Percentiles rank a stretch among this genome's conserved stretches.
Evolutionary conservation across 169 alveolate genomes (phyloP).

Genomic region (Plasmodium sp.): DNA sequence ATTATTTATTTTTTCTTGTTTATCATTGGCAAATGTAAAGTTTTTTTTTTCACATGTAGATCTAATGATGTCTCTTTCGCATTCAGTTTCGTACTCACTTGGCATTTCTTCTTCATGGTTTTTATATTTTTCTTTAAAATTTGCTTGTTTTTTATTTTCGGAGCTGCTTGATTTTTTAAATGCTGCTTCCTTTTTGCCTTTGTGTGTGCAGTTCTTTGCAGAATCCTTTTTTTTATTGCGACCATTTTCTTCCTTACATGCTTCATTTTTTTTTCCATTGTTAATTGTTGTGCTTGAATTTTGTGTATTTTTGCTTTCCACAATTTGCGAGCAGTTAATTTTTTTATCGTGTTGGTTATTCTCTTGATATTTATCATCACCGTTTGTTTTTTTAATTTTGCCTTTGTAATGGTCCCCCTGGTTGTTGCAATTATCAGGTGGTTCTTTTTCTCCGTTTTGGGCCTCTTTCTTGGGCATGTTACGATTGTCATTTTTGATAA

Average conservation of each 20-base stretch:
- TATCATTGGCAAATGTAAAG: conserved; percentile 31
- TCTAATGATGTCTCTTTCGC: conserved; percentile 45
- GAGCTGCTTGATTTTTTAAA: conserved; percentile 5
- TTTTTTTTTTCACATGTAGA: conserved; percentile 67
- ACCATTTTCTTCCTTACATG: neutral
- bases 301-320: neutral
- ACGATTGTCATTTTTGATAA: neutral
- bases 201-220: neutral
- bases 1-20: conserved; percentile 65
- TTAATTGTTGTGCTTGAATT: conserved; percentile 3
- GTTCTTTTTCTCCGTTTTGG: neutral
- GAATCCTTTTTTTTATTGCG: neutral
- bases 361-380: neutral
- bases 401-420: neutral
- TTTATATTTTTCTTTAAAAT: conserved; percentile 4
- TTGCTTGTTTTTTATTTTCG: conserved; percentile 1
- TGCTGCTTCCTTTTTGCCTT: neutral
- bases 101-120: conserved; percentile 11
- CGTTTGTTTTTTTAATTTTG: conserved; percentile 10
- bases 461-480: neutral
- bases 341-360: neutral
- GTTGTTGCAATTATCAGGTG: neutral
- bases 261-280: neutral
- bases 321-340: neutral
- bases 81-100: conserved; percentile 27